A percentile compares a stretch with the other conserved stretches of the same genome.
Evolutionary conservation across 495 filamentous ascomycete genomes (phyloP).

Genomic region (Trichocladium uniseriatum): DNA sequence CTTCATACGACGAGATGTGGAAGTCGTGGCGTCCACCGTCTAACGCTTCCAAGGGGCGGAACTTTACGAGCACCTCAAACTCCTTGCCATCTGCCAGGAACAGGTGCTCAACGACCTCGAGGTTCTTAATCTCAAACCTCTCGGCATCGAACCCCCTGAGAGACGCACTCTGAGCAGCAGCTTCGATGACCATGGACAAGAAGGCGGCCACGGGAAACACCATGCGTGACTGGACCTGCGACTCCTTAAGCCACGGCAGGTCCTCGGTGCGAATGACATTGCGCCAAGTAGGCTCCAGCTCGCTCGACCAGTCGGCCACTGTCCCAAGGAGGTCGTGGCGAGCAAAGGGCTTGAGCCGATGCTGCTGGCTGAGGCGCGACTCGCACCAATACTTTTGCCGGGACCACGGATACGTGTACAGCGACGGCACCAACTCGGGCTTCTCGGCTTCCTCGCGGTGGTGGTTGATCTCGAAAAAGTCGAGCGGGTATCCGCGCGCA

Average conservation of each 20-base stretch:
- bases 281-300: constrained; percentile 43
- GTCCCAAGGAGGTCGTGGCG: constrained; percentile 43
- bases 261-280: constrained; percentile 36
- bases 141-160: constrained; percentile 23
- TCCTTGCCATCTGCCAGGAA: constrained; percentile 22
- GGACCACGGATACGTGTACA: constrained; percentile 46
- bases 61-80: constrained; percentile 21
- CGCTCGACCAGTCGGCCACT: constrained; percentile 29
- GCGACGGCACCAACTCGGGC: constrained; percentile 26
- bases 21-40: constrained; percentile 20
- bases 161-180: constrained; percentile 16
- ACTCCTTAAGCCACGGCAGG: constrained; percentile 42
- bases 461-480: constrained; percentile 30
- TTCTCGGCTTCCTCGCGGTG: constrained; percentile 24
- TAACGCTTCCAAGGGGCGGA: constrained; percentile 13
- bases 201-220: constrained; percentile 42
- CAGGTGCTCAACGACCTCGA: constrained; percentile 17
- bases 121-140: constrained; percentile 16
- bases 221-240: constrained; percentile 29
- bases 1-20: constrained; percentile 30
- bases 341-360: constrained; percentile 37
- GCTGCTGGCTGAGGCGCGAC: constrained; percentile 35
- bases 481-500: constrained; percentile 31
- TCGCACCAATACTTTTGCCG: constrained; percentile 41
- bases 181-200: constrained; percentile 42